These are phyloP conservation scores for Oryza meridionalis DNA, from an alignment of 176 grass and related monocot species.

Conservation along the genomic window DNA sequence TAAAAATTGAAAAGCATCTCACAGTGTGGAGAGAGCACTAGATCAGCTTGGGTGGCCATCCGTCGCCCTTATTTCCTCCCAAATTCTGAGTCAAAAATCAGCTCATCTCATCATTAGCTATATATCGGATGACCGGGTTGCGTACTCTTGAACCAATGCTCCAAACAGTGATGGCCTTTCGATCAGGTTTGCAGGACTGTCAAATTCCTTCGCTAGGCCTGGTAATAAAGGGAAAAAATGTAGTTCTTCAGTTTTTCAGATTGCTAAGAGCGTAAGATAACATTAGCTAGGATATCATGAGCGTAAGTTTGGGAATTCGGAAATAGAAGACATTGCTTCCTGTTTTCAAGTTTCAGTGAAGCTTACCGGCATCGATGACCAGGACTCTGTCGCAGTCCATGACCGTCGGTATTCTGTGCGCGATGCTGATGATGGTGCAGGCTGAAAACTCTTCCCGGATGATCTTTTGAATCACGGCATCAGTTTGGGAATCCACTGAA, in stretches of 20 bases:
- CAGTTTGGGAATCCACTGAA: constrained; percentile 95
- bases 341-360: constrained; percentile 2
- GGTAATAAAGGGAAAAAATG: background rate
- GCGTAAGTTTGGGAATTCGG: background rate
- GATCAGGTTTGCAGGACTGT: constrained; percentile 70
- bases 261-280: background rate
- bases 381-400: constrained; percentile 95
- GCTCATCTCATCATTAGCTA: constrained; percentile 35
- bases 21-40: background rate
- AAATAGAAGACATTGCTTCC: background rate
- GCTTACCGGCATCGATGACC: constrained; percentile 85
- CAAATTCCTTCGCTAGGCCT: constrained; percentile 93
- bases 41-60: background rate
- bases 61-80: background rate
- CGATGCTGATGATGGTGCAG: constrained; percentile 99
- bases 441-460: constrained; percentile 87
- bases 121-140: constrained; percentile 75
- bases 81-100: constrained; percentile 32
- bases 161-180: constrained; percentile 88
- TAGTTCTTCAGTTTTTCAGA: constrained; percentile 8
- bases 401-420: constrained; percentile 98
- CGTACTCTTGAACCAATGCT: constrained; percentile 93
- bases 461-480: constrained; percentile 91
- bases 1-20: background rate
- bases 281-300: background rate